These are phyloP conservation scores for Lactarius evosmus DNA, from an alignment of 768 basidiomycete genomes.

Conservation along the genomic window DNA sequence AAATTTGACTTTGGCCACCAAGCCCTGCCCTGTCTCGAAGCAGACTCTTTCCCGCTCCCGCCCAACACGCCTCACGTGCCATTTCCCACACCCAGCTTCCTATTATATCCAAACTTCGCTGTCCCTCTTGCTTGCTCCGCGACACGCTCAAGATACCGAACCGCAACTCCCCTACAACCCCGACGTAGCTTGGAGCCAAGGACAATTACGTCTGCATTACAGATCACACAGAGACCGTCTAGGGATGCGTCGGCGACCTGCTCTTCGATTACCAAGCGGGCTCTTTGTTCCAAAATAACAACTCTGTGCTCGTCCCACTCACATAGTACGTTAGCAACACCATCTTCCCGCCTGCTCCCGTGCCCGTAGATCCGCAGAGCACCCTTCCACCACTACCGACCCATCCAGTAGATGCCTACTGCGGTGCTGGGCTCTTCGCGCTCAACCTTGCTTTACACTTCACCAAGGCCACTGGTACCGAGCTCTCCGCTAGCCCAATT, in stretches of 20 bases:
- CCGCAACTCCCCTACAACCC: slow-evolving; percentile 29
- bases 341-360: slow-evolving; percentile 45
- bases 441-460: slow-evolving; percentile 79
- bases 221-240: slow-evolving; percentile 72
- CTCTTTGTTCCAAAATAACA: slow-evolving; percentile 99
- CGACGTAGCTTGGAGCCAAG: slow-evolving; percentile 31
- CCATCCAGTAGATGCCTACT: slow-evolving; percentile 94
- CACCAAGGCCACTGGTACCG: slow-evolving; percentile 78
- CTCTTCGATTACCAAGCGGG: slow-evolving; percentile 83
- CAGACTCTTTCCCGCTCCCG: too few species aligned
- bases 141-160: slow-evolving; percentile 59
- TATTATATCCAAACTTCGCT: too few species aligned
- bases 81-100: too few species aligned
- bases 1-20: too few species aligned
- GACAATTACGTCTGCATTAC: slow-evolving; percentile 77
- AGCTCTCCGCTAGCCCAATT: slow-evolving; percentile 74
- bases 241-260: slow-evolving; percentile 78
- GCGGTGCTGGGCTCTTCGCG: slow-evolving; percentile 85
- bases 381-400: slow-evolving; percentile 48
- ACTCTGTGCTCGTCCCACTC: slow-evolving; percentile 80
- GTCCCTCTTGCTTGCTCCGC: slow-evolving; percentile 79
- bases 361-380: slow-evolving; percentile 15
- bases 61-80: too few species aligned
- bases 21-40: too few species aligned
- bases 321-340: slow-evolving; percentile 77